phyloP scores from a whole-genome alignment of 768 basidiomycete genomes.

The Hortiboletus flavorubellus region DNA sequence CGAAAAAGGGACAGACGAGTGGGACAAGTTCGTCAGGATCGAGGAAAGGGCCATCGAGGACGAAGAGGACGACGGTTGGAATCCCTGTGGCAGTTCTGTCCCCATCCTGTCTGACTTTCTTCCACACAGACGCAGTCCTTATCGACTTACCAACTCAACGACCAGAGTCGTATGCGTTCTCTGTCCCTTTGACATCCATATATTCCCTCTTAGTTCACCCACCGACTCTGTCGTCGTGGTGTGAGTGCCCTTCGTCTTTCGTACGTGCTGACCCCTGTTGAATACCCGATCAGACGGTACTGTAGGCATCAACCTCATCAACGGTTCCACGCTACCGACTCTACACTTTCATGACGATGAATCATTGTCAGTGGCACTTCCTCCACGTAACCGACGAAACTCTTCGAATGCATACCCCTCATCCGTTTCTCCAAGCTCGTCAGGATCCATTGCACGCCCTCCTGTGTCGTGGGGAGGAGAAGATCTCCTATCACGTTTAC shows the following conservation, averaged over 20 bases:
- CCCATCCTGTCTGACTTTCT: constrained; percentile 4
- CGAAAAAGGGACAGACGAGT: constrained; percentile 78
- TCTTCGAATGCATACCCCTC: constrained; percentile 59
- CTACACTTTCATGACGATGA: constrained; percentile 98
- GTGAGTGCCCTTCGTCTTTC: constrained; percentile 38
- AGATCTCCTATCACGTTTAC: constrained; percentile 73
- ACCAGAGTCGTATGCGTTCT: constrained; percentile 92
- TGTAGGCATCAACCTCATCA: constrained; percentile 84
- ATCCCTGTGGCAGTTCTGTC: background rate
- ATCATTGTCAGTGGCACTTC: constrained; percentile 69
- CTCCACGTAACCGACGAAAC: constrained; percentile 34
- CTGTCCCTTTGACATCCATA: constrained; percentile 85
- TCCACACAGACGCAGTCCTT: constrained; percentile 66
- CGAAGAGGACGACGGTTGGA: constrained; percentile 72
- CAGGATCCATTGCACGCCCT: constrained; percentile 38
- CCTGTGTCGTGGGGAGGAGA: constrained; percentile 82
- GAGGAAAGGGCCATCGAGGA: constrained; percentile 59
- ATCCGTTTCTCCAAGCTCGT: constrained; percentile 48
- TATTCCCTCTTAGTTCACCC: constrained; percentile 87
- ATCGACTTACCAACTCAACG: constrained; percentile 81
- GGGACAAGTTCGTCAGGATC: constrained; percentile 86
- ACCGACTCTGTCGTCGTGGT: constrained; percentile 82
- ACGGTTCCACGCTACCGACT: constrained; percentile 80
- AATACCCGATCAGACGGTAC: constrained; percentile 62
- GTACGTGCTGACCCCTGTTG: background rate